These are phyloP conservation scores for Stagonosporopsis vannaccii DNA, from an alignment of 2,329 filamentous ascomycete genomes.

Conservation along the genomic window DNA sequence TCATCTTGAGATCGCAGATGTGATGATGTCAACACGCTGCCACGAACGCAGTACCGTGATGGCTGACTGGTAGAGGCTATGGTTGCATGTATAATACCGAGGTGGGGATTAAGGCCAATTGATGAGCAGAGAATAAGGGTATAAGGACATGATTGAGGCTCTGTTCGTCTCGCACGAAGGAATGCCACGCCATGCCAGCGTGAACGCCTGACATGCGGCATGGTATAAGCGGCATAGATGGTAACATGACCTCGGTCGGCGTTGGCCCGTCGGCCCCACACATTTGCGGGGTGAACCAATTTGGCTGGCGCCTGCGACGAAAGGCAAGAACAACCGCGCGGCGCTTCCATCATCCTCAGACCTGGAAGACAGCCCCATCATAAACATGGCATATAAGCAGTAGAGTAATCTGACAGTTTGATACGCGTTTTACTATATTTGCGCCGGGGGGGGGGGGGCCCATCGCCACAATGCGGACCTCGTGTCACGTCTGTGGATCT, in stretches of 20 bases:
- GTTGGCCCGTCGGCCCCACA: slow-evolving; percentile 10
- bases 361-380: too few species aligned
- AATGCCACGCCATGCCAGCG: slow-evolving; percentile 10
- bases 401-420: neutral
- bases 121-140: too few species aligned
- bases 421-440: neutral
- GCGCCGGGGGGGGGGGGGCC: too few species aligned
- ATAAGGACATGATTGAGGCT: slow-evolving; percentile 1
- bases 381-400: neutral
- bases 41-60: slow-evolving; percentile 2
- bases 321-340: slow-evolving; percentile 2
- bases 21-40: slow-evolving; percentile 5
- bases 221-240: slow-evolving; percentile 1
- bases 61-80: neutral
- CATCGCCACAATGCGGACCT: neutral
- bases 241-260: slow-evolving; percentile 18
- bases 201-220: slow-evolving; percentile 9
- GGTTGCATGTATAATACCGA: neutral
- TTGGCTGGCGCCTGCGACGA: neutral
- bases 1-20: slow-evolving; percentile 15
- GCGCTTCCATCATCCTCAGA: neutral
- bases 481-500: neutral
- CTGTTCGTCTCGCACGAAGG: slow-evolving; percentile 1
- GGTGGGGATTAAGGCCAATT: neutral
- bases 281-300: slow-evolving; percentile 5